phyloP scores from a whole-genome alignment of 306 rosid species.

The Fragaria nilgerrensis region DNA sequence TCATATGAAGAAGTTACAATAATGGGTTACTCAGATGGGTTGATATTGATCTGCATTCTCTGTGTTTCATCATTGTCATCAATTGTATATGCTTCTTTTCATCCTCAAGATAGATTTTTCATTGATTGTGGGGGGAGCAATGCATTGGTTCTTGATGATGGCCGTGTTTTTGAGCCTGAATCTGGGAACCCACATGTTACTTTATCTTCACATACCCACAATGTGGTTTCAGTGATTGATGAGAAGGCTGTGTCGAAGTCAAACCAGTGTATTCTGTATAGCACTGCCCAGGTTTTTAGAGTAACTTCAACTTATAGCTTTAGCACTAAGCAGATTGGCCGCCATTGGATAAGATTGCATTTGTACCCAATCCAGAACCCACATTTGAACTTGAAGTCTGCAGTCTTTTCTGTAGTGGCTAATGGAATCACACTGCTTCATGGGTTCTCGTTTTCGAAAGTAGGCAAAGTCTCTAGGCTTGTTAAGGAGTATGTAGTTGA shows the following conservation, averaged over 20 bases:
- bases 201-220: conserved; percentile 19
- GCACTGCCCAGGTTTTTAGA: conserved; percentile 32
- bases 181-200: conserved; percentile 21
- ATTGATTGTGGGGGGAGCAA: conserved; percentile 38
- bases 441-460: conserved; percentile 26
- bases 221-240: conserved; percentile 11
- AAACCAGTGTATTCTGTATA: conserved; percentile 13
- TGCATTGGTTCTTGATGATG: conserved; percentile 33
- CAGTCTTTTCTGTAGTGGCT: conserved; percentile 35
- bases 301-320: conserved; percentile 27
- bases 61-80: conserved; percentile 12
- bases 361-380: conserved; percentile 31
- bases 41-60: conserved; percentile 4
- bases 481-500: conserved; percentile 30
- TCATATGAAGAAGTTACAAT: background rate
- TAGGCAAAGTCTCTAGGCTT: background rate
- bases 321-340: conserved; percentile 29
- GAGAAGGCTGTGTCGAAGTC: background rate
- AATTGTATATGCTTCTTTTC: conserved; percentile 12
- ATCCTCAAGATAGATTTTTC: conserved; percentile 27
- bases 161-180: conserved; percentile 40
- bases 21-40: conserved; percentile 19
- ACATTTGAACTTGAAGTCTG: conserved; percentile 26
- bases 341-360: conserved; percentile 36
- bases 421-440: conserved; percentile 31